phyloP scores from a whole-genome alignment of 495 filamentous ascomycete species.

The Tuber aestivum region DNA sequence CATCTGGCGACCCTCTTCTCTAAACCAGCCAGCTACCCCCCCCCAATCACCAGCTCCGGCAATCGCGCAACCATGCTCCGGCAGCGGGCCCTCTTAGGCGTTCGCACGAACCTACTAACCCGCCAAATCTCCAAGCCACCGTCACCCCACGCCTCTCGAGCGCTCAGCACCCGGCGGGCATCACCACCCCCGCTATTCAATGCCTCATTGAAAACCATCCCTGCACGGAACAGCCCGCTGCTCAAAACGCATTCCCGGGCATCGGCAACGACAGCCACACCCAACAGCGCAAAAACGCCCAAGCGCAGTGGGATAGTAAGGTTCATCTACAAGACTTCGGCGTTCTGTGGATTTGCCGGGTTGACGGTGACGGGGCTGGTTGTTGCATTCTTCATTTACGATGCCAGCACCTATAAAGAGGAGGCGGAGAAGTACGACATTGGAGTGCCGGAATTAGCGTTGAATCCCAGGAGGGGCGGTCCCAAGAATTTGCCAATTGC shows the following conservation, averaged over 20 bases:
- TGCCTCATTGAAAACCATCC: not conserved
- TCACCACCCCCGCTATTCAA: conserved; percentile 16
- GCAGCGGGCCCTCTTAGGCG: conserved; percentile 20
- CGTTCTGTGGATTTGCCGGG: conserved; percentile 57
- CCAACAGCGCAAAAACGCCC: not conserved
- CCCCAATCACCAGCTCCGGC: not conserved
- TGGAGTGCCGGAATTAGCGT: conserved; percentile 71
- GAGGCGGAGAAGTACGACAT: conserved; percentile 61
- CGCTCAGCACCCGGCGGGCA: conserved; percentile 14
- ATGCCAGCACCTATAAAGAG: conserved; percentile 82
- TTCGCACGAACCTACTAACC: conserved; percentile 10
- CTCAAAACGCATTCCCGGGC: conserved; percentile 11
- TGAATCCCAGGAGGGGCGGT: conserved; percentile 75
- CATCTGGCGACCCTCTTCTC: not conserved
- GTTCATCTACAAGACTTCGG: conserved; percentile 49
- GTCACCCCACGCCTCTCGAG: conserved; percentile 1
- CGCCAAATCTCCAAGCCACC: conserved; percentile 8
- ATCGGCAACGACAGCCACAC: conserved; percentile 16
- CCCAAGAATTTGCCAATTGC: conserved; percentile 95
- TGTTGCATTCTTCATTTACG: conserved; percentile 86
- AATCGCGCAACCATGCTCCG: conserved; percentile 16
- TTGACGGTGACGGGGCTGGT: conserved; percentile 53
- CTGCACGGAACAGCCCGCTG: not conserved
- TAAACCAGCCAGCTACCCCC: not conserved
- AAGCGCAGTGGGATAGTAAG: conserved; percentile 29